Evolutionary conservation across 2,329 filamentous ascomycete species (phyloP).

Genomic region (Sporothrix protearum): DNA sequence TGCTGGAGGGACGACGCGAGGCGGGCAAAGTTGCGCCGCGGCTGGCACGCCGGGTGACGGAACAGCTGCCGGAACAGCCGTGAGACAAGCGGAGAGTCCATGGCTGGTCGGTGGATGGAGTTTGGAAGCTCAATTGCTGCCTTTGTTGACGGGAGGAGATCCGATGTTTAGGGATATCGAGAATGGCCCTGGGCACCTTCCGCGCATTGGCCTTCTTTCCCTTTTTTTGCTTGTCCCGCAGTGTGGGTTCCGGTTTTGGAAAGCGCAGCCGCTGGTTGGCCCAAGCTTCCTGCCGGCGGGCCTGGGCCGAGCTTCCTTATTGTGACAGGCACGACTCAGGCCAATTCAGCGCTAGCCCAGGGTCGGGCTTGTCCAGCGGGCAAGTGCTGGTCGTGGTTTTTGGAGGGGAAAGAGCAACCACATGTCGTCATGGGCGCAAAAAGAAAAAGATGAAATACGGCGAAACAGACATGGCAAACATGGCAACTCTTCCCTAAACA

Average conservation of each 20-base stretch:
- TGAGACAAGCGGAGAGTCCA: slow-evolving; percentile 34
- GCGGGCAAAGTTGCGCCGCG: slow-evolving; percentile 43
- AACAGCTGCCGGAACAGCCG: slow-evolving; percentile 85
- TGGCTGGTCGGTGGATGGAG: slow-evolving; percentile 7
- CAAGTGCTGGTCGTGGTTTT: neutral
- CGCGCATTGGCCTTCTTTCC: neutral
- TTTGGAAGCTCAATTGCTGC: neutral
- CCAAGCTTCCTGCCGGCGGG: slow-evolving; percentile 19
- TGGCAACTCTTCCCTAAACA: neutral
- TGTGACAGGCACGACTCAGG: slow-evolving; percentile 6
- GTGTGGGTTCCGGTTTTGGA: slow-evolving; percentile 13
- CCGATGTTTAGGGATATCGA: neutral
- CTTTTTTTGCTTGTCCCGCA: neutral
- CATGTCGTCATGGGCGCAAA: slow-evolving; percentile 20
- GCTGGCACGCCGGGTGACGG: slow-evolving; percentile 64
- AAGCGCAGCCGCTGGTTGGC: slow-evolving; percentile 20
- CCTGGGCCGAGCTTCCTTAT: slow-evolving; percentile 8
- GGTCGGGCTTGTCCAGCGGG: neutral
- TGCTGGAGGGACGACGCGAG: slow-evolving; percentile 41
- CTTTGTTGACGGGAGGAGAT: neutral
- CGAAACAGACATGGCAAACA: slow-evolving; percentile 7
- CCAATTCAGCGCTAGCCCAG: neutral
- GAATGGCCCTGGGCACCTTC: neutral
- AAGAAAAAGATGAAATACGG: neutral
- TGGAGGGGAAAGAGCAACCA: slow-evolving; percentile 13